These are phyloP conservation scores for Pseudocercospora cruenta DNA, from an alignment of 2,329 filamentous ascomycete species.

Conservation along the genomic window DNA sequence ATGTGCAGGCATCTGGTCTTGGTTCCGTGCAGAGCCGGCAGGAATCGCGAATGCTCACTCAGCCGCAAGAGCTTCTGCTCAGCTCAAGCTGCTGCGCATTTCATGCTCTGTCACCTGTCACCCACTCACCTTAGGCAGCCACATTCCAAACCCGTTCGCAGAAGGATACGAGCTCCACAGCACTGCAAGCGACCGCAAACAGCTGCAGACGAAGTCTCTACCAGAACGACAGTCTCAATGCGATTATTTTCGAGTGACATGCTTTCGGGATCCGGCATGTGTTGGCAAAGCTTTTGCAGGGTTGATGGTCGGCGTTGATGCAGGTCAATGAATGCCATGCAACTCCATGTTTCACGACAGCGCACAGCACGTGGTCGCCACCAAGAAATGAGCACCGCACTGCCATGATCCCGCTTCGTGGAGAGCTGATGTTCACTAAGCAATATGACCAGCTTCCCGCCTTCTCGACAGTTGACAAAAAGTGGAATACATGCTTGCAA, in stretches of 20 bases:
- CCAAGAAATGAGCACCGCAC: neutral
- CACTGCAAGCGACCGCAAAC: neutral
- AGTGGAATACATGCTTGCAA: neutral
- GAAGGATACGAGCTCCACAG: neutral
- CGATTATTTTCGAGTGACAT: neutral
- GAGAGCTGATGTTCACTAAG: too few relatives aligned
- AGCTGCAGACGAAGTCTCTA: neutral
- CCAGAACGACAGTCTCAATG: too few relatives aligned
- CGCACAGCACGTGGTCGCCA: conserved; percentile 1
- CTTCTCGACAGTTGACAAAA: neutral
- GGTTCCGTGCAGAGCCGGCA: conserved; percentile 2
- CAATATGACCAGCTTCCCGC: too few relatives aligned
- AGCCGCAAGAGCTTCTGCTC: conserved; percentile 1
- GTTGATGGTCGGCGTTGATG: conserved; percentile 1
- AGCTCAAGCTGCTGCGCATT: neutral
- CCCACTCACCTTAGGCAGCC: neutral
- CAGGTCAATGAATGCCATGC: neutral
- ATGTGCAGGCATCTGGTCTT: conserved; percentile 3
- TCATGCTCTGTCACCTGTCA: conserved; percentile 5
- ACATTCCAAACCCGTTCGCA: neutral
- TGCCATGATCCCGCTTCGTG: too few relatives aligned
- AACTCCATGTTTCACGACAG: neutral
- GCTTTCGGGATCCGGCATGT: conserved; percentile 3
- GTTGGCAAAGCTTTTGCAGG: neutral
- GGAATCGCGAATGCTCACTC: neutral